Evolutionary conservation across 768 basidiomycete genomes (phyloP), one percentile per base, ranked within the genome.

Genomic region (Neoboletus subvelutipes): DNA sequence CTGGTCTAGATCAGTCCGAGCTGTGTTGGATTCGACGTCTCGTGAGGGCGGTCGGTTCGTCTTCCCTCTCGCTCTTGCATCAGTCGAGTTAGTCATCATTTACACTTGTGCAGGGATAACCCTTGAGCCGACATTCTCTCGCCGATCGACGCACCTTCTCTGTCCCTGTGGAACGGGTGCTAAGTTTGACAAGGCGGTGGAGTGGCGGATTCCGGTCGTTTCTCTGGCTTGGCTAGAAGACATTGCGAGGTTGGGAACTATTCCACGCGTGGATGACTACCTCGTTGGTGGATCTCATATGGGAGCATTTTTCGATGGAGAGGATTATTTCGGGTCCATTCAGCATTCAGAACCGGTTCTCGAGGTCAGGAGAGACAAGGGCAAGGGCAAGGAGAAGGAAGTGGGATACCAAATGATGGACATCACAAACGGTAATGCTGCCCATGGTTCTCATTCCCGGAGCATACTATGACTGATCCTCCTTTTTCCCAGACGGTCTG

Each of bases 191-290:
- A 92, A 87, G 68, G 92, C 94, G 2, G 66, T 70, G 39, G 84
- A 91, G 67, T 96, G 94, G 94, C 78, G 78, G 15, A 81, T 88
- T 9, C 85, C 87, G 0, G 83, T 90, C n/a, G 78, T 95, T 22
- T 77, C 79, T 37, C 75, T 88, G 69, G 75, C 73, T 10, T 97
- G 93, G 92, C 67, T 97, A 18, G 76, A 77, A 13, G 74, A 76
- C 0, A 82, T 92, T 60, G 85, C 80, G 10, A 67, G 64, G 28
- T 77, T 72, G 0, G 91, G 88, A 1, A 48, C 45, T 2, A 67
- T 90, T 37, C 82, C 81, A 0, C 28, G 50, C 1, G 60, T 70
- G 4, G 57, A 71, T 11, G 66, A 64, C 22, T 78, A 75, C 59
- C 54, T 78, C 18, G 75, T 76, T 3, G 60, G 45, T 34, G 50